These are phyloP conservation scores for Eremochloa ophiuroides DNA, from an alignment of 176 grass and related monocot genomes.

Conservation along the genomic window DNA sequence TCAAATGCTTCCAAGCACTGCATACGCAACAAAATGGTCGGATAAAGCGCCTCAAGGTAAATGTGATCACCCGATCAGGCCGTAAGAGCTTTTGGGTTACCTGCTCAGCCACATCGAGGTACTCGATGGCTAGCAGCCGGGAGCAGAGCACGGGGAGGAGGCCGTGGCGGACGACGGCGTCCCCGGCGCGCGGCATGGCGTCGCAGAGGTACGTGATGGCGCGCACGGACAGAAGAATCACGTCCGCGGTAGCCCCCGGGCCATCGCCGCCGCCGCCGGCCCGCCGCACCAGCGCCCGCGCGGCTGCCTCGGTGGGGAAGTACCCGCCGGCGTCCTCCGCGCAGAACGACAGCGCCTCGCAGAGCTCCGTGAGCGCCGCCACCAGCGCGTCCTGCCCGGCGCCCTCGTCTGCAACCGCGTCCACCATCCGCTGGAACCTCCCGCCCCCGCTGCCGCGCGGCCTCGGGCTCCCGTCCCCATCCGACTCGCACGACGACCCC, in stretches of 20 bases:
- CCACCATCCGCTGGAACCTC: slow-evolving; percentile 60
- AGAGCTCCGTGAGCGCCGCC: slow-evolving; percentile 70
- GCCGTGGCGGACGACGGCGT: slow-evolving; percentile 71
- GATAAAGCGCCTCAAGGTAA: slow-evolving; percentile 1
- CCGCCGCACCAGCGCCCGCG: slow-evolving; percentile 63
- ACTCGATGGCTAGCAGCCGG: slow-evolving; percentile 64
- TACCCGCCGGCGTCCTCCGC: slow-evolving; percentile 51
- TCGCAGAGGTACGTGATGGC: slow-evolving; percentile 94
- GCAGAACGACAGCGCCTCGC: slow-evolving; percentile 93
- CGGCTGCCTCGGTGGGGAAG: slow-evolving; percentile 57
- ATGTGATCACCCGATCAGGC: slow-evolving; percentile 9
- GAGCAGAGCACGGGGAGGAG: slow-evolving; percentile 76
- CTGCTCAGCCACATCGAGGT: slow-evolving; percentile 93
- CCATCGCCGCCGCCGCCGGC: slow-evolving; percentile 18
- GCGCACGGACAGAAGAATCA: slow-evolving; percentile 73
- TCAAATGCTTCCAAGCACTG: slow-evolving; percentile 96
- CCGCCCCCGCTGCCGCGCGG: slow-evolving; percentile 21
- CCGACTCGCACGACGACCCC: slow-evolving; percentile 58
- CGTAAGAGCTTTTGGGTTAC: slow-evolving; percentile 16
- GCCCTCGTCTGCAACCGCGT: slow-evolving; percentile 45
- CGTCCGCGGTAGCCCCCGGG: slow-evolving; percentile 42
- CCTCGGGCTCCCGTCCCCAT: slow-evolving; percentile 33
- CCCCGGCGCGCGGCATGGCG: slow-evolving; percentile 69
- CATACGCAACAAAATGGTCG: not conserved
- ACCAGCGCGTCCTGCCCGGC: slow-evolving; percentile 33